Evolutionary conservation across 2,329 filamentous ascomycete genomes (phyloP).

Genomic region (Fusarium albidum): DNA sequence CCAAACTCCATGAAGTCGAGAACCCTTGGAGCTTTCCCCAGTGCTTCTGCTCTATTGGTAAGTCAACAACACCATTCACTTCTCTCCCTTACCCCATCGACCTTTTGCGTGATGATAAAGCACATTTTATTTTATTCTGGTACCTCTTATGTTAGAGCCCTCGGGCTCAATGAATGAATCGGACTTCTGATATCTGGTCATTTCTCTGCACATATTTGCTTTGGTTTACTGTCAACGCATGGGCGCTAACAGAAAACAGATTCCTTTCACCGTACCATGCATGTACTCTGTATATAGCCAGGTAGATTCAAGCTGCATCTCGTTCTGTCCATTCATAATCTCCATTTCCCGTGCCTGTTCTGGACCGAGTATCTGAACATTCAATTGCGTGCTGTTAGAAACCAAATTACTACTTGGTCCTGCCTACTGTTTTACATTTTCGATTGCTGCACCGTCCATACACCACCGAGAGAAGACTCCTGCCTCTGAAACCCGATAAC

Average conservation of each 20-base stretch:
- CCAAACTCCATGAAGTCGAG: slow-evolving; percentile 1
- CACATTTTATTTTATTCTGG: slow-evolving; percentile 77
- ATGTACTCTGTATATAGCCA: no score
- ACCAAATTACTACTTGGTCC: slow-evolving; percentile 27
- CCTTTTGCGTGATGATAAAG: slow-evolving; percentile 73
- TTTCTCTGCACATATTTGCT: slow-evolving; percentile 12
- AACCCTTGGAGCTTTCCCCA: not conserved
- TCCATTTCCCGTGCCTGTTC: not conserved
- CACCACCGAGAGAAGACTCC: slow-evolving; percentile 38
- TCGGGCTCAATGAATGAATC: slow-evolving; percentile 78
- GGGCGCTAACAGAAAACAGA: slow-evolving; percentile 33
- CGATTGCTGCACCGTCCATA: slow-evolving; percentile 32
- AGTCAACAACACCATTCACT: slow-evolving; percentile 32
- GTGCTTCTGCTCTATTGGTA: slow-evolving; percentile 40
- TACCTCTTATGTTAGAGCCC: slow-evolving; percentile 95
- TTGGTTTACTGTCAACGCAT: slow-evolving; percentile 7
- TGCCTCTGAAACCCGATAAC: slow-evolving; percentile 25
- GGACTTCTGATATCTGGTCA: slow-evolving; percentile 76
- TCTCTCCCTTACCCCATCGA: slow-evolving; percentile 31
- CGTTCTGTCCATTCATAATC: not conserved
- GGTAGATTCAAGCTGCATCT: not conserved
- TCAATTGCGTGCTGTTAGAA: slow-evolving; percentile 6
- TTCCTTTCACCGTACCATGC: not conserved
- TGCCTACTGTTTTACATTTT: slow-evolving; percentile 43
- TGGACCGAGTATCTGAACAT: not conserved